These are phyloP conservation scores for Aspergillus bertholletiae DNA, from an alignment of 495 filamentous ascomycete genomes.

Conservation along the genomic window DNA sequence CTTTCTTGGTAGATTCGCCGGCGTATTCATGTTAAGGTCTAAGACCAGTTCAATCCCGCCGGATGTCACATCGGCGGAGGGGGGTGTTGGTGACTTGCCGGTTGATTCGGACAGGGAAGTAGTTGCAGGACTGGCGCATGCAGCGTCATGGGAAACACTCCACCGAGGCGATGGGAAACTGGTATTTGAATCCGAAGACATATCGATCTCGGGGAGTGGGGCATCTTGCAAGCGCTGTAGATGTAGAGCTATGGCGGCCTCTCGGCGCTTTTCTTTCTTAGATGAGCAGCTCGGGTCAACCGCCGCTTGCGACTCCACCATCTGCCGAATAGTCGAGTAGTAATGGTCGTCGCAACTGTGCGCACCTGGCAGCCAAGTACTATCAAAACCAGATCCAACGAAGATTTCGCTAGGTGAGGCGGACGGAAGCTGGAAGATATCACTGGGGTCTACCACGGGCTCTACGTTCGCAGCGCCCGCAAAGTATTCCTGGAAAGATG, in stretches of 20 bases:
- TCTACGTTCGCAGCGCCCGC: conserved; percentile 20
- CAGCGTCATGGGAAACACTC: conserved; percentile 23
- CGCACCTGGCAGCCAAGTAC: conserved; percentile 15
- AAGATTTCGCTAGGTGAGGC: conserved; percentile 2
- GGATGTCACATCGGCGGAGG: conserved; percentile 11
- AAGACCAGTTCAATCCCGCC: conserved; percentile 39
- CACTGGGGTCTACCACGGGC: conserved; percentile 20
- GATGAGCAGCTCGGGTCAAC: conserved; percentile 30
- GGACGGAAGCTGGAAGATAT: conserved; percentile 17
- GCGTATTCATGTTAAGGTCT: conserved; percentile 47
- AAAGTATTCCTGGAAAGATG: conserved; percentile 18
- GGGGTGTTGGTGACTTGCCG: conserved; percentile 15
- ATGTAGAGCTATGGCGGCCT: conserved; percentile 42
- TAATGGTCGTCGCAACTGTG: conserved; percentile 14
- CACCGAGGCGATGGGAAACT: conserved; percentile 36
- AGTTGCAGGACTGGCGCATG: conserved; percentile 16
- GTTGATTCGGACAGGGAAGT: conserved; percentile 16
- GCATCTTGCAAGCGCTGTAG: conserved; percentile 37
- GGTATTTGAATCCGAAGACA: conserved; percentile 31
- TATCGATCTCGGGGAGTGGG: conserved; percentile 25
- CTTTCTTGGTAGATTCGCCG: conserved; percentile 42
- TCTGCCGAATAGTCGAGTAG: conserved; percentile 28
- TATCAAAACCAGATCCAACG: conserved; percentile 7
- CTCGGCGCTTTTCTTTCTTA: conserved; percentile 42
- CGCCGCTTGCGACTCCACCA: conserved; percentile 41